These are phyloP conservation scores for Corinectria fuckeliana DNA, from an alignment of 2,329 filamentous ascomycete species.

Conservation along the genomic window DNA sequence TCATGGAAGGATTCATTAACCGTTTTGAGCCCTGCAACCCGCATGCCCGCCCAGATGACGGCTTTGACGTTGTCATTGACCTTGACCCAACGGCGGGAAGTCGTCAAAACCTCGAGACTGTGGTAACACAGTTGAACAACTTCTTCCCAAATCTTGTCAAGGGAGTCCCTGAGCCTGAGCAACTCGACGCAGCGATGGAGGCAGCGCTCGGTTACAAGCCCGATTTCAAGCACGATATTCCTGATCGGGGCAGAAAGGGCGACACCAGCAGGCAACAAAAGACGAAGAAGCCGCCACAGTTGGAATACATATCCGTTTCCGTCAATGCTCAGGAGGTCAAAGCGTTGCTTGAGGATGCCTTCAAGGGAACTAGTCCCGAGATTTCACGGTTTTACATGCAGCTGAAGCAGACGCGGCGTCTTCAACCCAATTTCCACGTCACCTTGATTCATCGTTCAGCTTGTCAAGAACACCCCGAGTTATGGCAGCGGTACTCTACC, in stretches of 20 bases:
- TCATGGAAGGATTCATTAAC: constrained; percentile 93
- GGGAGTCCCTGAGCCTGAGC: constrained; percentile 71
- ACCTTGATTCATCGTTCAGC: constrained; percentile 85
- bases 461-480: constrained; percentile 64
- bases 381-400: constrained; percentile 70
- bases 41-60: constrained; percentile 72
- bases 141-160: constrained; percentile 79
- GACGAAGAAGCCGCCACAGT: constrained; percentile 50
- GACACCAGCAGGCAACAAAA: constrained; percentile 41
- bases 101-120: constrained; percentile 82
- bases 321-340: constrained; percentile 52
- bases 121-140: constrained; percentile 74
- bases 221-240: constrained; percentile 76
- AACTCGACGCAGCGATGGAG: constrained; percentile 81
- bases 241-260: constrained; percentile 57
- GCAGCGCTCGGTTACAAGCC: constrained; percentile 79
- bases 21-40: constrained; percentile 82
- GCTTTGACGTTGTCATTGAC: constrained; percentile 85
- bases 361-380: constrained; percentile 60
- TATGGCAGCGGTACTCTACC: constrained; percentile 78
- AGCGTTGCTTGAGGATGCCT: constrained; percentile 71
- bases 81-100: constrained; percentile 81
- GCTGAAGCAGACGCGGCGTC: constrained; percentile 73
- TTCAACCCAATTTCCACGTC: constrained; percentile 90
- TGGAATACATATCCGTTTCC: constrained; percentile 65